phyloP scores from a whole-genome alignment of 1,284 basidiomycete genomes.

The Microbotryomycetes sp. region DNA sequence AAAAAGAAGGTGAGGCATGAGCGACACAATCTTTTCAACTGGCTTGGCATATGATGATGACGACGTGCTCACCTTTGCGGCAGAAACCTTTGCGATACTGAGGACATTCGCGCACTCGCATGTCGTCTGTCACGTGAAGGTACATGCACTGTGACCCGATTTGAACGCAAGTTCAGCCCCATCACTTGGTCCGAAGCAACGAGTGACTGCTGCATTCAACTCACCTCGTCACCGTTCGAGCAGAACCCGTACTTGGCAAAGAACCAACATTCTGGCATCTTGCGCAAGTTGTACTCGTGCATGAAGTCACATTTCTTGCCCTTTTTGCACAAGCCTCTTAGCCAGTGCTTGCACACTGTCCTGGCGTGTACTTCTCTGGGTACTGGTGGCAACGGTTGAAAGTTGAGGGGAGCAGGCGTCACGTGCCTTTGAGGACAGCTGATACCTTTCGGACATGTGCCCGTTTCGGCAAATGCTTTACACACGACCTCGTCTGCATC shows the following conservation, averaged over 20 bases:
- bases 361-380: conserved; percentile 70
- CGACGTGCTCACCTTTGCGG: conserved; percentile 59
- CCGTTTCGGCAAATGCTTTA: conserved; percentile 64
- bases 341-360: conserved; percentile 95
- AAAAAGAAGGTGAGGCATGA: not conserved
- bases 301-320: conserved; percentile 97
- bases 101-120: conserved; percentile 73
- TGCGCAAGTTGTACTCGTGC: conserved; percentile 95
- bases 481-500: conserved; percentile 94
- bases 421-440: conserved; percentile 83
- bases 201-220: not conserved
- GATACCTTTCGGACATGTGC: conserved; percentile 81
- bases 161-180: not conserved
- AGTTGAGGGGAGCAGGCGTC: conserved; percentile 73
- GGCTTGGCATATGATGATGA: not conserved
- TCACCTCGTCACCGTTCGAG: conserved; percentile 80
- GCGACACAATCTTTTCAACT: too few species aligned
- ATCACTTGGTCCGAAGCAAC: not conserved
- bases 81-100: conserved; percentile 96
- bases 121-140: conserved; percentile 89
- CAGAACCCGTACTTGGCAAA: conserved; percentile 98
- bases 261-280: conserved; percentile 99
- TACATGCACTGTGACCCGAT: conserved; percentile 66
- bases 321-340: conserved; percentile 96
- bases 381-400: conserved; percentile 71